Evolutionary conservation across 495 filamentous ascomycete genomes (phyloP).

Genomic region (Mycothermus thermophilus): DNA sequence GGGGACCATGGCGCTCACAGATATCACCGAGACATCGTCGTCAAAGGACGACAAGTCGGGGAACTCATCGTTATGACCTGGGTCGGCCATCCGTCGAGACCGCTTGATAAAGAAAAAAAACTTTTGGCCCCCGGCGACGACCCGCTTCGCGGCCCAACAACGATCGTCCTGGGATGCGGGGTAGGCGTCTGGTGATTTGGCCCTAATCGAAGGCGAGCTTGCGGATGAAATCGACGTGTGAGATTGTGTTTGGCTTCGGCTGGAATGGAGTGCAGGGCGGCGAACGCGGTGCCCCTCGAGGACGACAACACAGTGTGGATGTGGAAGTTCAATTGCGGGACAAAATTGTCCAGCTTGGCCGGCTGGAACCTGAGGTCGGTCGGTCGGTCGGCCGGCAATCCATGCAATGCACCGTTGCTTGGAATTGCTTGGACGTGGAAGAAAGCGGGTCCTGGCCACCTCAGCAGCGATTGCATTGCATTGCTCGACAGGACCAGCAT

Average conservation of each 20-base stretch:
- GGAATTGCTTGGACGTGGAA: not conserved
- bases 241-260: not conserved
- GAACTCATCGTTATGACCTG: constrained; percentile 38
- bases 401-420: not conserved
- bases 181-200: too few relatives aligned
- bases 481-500: too few relatives aligned
- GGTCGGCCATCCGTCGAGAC: constrained; percentile 38
- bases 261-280: not conserved
- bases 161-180: not conserved
- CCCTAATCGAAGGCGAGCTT: not conserved
- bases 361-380: too few relatives aligned
- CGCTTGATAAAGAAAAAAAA: too few relatives aligned
- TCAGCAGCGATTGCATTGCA: too few relatives aligned
- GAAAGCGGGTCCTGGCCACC: too few relatives aligned
- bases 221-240: not conserved
- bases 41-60: constrained; percentile 32
- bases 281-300: constrained; percentile 5
- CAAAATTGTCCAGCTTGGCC: too few relatives aligned
- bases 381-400: constrained; percentile 2
- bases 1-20: constrained; percentile 25
- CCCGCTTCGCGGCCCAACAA: not conserved
- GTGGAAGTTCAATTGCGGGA: not conserved
- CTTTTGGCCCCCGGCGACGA: too few relatives aligned
- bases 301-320: not conserved
- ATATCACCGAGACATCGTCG: constrained; percentile 38